A percentile compares a stretch with the other conserved stretches of the same genome.
Evolutionary conservation across 1,139 yeast species (phyloP).

Genomic region (Hansenula sp.): DNA sequence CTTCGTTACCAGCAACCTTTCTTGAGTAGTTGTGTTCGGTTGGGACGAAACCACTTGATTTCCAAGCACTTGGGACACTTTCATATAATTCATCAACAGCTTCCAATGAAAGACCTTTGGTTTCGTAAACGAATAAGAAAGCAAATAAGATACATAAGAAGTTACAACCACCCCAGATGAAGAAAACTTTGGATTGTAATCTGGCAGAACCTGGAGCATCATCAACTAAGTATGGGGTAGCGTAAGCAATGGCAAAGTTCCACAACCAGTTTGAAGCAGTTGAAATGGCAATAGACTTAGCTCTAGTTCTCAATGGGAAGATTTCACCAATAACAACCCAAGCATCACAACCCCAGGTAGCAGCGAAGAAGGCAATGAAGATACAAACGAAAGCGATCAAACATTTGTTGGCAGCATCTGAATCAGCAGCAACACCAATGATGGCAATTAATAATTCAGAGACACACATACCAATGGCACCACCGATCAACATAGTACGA

Average conservation of each 20-base stretch:
- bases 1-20: conserved; percentile 6
- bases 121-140: conserved; percentile 56
- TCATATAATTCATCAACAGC: conserved; percentile 61
- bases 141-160: conserved; percentile 40
- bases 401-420: conserved; percentile 45
- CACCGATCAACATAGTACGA: conserved; percentile 44
- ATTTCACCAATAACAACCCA: conserved; percentile 79
- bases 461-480: conserved; percentile 55
- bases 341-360: conserved; percentile 77
- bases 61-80: conserved; percentile 36
- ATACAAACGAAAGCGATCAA: conserved; percentile 66
- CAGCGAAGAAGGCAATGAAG: conserved; percentile 69
- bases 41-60: conserved; percentile 42
- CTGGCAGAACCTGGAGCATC: conserved; percentile 55
- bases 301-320: conserved; percentile 67
- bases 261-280: conserved; percentile 78
- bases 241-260: conserved; percentile 68
- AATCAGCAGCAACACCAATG: conserved; percentile 40
- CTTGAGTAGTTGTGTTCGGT: conserved; percentile 3
- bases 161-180: conserved; percentile 62
- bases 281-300: conserved; percentile 68
- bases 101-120: conserved; percentile 63
- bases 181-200: conserved; percentile 65
- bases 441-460: conserved; percentile 60
- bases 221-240: conserved; percentile 70